phyloP scores from a whole-genome alignment of 2,329 filamentous ascomycete species.

The Pseudocercospora cruenta region DNA sequence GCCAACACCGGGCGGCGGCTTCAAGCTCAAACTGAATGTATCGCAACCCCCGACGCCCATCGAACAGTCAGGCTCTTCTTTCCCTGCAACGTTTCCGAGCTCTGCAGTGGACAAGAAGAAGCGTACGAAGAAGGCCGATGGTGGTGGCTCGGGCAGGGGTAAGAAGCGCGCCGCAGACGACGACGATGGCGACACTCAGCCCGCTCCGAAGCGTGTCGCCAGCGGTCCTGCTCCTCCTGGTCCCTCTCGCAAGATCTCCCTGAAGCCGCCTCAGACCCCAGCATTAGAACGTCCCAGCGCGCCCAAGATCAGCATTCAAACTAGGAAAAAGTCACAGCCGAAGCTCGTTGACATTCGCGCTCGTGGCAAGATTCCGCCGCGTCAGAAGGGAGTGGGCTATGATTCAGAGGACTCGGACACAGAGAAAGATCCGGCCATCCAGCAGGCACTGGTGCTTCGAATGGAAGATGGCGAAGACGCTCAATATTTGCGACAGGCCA shows the following conservation, averaged over 20 bases:
- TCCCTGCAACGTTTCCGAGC: constrained; percentile 21
- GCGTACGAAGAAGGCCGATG: constrained; percentile 44
- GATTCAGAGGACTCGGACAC: constrained; percentile 94
- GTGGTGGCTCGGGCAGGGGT: constrained; percentile 29
- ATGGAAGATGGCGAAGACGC: constrained; percentile 86
- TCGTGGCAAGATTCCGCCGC: constrained; percentile 29
- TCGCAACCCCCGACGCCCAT: constrained; percentile 34
- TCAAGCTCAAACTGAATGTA: constrained; percentile 33
- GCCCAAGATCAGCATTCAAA: constrained; percentile 55
- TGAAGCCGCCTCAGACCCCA: constrained; percentile 36
- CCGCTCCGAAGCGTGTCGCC: constrained; percentile 37
- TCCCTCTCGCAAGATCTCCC: constrained; percentile 33
- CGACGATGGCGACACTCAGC: constrained; percentile 25
- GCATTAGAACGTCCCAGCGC: constrained; percentile 31
- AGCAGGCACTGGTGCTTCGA: constrained; percentile 85
- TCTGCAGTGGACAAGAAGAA: constrained; percentile 37
- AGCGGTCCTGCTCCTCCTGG: constrained; percentile 25
- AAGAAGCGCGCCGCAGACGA: constrained; percentile 42
- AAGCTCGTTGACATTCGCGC: constrained; percentile 29
- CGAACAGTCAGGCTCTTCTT: constrained; percentile 30
- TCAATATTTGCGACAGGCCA: constrained; percentile 76
- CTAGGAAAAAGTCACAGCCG: constrained; percentile 27
- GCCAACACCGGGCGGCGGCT: constrained; percentile 19
- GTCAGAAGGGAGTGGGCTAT: constrained; percentile 81
- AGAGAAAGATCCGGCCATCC: constrained; percentile 83